Evolutionary conservation across 306 rosid genomes (phyloP).

Genomic region (Gleditsia sinensis): DNA sequence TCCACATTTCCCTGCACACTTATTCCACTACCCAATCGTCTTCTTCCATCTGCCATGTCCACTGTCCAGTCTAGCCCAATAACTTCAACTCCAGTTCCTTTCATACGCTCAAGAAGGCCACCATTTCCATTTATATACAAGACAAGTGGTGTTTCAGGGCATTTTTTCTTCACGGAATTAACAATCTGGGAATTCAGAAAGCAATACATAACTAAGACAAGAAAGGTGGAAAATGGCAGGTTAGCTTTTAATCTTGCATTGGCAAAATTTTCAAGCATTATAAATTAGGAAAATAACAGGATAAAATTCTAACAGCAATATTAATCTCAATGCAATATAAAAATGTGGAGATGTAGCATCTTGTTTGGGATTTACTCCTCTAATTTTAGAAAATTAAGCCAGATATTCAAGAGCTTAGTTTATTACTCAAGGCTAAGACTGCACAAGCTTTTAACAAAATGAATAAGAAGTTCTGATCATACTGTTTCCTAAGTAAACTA

Average conservation of each 20-base stretch:
- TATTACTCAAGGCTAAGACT: slow-evolving; percentile 9
- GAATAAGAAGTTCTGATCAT: not conserved
- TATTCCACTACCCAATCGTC: slow-evolving; percentile 72
- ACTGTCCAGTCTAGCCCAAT: slow-evolving; percentile 98
- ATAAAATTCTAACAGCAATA: not conserved
- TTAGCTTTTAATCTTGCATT: slow-evolving; percentile 6
- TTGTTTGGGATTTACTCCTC: not conserved
- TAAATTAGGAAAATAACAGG: not conserved
- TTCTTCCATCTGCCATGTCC: slow-evolving; percentile 96
- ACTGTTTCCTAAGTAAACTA: slow-evolving; percentile 5
- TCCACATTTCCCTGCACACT: slow-evolving; percentile 97
- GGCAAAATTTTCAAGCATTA: not conserved
- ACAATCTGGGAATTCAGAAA: slow-evolving; percentile 67
- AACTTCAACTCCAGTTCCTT: slow-evolving; percentile 85
- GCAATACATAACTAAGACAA: not conserved
- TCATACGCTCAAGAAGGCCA: slow-evolving; percentile 94
- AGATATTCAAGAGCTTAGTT: slow-evolving; percentile 13
- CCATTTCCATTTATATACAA: slow-evolving; percentile 96
- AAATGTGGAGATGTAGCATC: not conserved
- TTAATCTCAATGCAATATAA: slow-evolving; percentile 19
- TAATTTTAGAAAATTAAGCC: slow-evolving; percentile 11
- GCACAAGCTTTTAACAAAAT: not conserved
- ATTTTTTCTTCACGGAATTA: slow-evolving; percentile 60
- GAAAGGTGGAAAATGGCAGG: slow-evolving; percentile 13
- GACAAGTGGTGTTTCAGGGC: slow-evolving; percentile 84